Evolutionary conservation across 2,329 filamentous ascomycete species (phyloP).

Genomic region (Aspergillus sp.): DNA sequence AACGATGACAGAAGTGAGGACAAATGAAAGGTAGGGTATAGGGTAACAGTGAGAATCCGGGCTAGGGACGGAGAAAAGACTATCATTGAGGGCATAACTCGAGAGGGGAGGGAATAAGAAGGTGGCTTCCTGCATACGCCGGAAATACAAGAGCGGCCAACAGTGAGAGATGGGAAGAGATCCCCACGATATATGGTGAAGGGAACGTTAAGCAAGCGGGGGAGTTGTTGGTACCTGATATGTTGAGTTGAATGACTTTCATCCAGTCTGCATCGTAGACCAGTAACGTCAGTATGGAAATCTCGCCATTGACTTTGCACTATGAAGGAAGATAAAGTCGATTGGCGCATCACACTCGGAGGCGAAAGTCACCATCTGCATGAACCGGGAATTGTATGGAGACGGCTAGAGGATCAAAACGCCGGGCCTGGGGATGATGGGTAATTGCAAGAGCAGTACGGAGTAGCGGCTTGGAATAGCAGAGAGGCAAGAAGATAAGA

Average conservation of each 20-base stretch:
- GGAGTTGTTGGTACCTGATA: neutral
- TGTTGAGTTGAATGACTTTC: neutral
- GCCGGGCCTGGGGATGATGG: neutral
- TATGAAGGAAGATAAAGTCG: slow-evolving; percentile 6
- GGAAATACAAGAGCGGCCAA: neutral
- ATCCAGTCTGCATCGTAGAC: slow-evolving; percentile 22
- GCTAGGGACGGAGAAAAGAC: neutral
- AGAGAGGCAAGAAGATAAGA: slow-evolving; percentile 3
- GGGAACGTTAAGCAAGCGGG: neutral
- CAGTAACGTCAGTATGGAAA: slow-evolving; percentile 11
- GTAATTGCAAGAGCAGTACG: neutral
- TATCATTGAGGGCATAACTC: neutral
- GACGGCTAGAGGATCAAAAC: neutral
- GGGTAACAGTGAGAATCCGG: neutral
- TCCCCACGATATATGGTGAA: neutral
- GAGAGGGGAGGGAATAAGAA: neutral
- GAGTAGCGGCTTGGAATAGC: neutral
- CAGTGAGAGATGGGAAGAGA: neutral
- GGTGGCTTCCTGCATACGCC: neutral
- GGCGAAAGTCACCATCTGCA: slow-evolving; percentile 20
- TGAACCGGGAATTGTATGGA: slow-evolving; percentile 7
- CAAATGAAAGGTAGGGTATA: neutral
- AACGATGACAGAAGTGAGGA: neutral
- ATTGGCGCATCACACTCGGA: slow-evolving; percentile 17
- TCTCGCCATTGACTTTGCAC: slow-evolving; percentile 8